Percentiles rank a stretch among this genome's conserved stretches.
Evolutionary conservation across 345 rosid genomes (phyloP).

Genomic region (Eucalyptus marginata): DNA sequence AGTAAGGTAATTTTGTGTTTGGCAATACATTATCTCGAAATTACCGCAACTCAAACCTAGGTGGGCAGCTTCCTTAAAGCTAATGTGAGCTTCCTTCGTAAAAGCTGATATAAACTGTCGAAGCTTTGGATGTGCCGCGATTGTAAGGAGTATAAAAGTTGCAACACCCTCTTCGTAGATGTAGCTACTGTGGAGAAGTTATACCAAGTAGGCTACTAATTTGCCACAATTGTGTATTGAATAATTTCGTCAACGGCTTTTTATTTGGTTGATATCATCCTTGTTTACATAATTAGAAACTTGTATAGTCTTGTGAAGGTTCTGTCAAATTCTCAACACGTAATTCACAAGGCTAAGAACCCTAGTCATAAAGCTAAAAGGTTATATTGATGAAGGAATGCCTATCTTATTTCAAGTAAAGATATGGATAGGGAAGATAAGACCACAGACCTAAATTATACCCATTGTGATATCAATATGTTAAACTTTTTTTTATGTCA

Average conservation of each 20-base stretch:
- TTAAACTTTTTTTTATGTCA: too few relatives aligned
- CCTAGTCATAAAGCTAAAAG: background rate
- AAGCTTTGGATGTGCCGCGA: background rate
- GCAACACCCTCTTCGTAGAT: background rate
- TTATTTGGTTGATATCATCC: too few relatives aligned
- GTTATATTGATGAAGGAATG: background rate
- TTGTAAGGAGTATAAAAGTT: background rate
- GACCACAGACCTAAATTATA: too few relatives aligned
- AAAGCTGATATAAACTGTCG: background rate
- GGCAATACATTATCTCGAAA: too few relatives aligned
- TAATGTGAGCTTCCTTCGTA: background rate
- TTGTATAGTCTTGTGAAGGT: background rate
- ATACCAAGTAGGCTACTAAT: background rate
- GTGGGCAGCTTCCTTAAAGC: background rate
- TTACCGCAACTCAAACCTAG: background rate
- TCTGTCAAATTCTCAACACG: background rate
- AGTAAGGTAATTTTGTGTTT: background rate
- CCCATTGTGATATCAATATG: accelerated
- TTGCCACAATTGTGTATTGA: too few relatives aligned
- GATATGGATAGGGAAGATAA: background rate
- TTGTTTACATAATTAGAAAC: background rate
- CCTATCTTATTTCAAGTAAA: background rate
- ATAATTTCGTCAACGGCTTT: background rate
- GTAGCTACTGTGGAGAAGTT: background rate
- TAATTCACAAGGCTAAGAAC: background rate